Evolutionary conservation across 2,329 filamentous ascomycete genomes (phyloP), one percentile per base, ranked within the genome.

Genomic region (Pseudocercospora eumusae): DNA sequence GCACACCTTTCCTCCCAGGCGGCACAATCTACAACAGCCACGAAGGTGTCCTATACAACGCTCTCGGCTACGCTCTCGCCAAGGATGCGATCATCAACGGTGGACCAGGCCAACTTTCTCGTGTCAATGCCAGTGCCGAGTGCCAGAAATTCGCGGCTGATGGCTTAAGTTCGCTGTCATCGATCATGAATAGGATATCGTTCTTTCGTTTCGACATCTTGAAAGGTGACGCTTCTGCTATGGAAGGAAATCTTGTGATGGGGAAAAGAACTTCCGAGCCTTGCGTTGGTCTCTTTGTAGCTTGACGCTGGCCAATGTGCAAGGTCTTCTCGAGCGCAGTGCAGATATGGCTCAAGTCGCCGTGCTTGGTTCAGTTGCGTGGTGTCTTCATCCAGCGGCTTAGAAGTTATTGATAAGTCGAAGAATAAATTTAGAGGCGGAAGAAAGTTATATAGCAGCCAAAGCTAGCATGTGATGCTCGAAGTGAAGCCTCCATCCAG

Each of bases 1-100:
- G 82, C 64, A 66, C 73, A 10, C 61, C 0, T 69, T 66, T 4
- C 69, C 70, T 50, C 69, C 75, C 2, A 7, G 74, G 72, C 0
- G 81, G 77, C 0, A 79, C 79, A 1, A 67, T 73, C 0, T 70
- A 81, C 45, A 81, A 81, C 66, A 78, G 75, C 0, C 82, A 84
- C 64, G 81, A 82, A 58, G 77, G 77, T 1, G 73, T 82, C 40
- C 71, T 84, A 42, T 81, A 78, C 61, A 81, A 82, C 61, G 77
- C 80, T 1, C 68, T 83, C 25, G 75, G 75, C 0, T 78, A 76
- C 63, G 74, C 71, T 3, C 68, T 84, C 40, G 74, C 78, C 4
- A 72, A 78, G 18, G 81, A 83, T 70, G 82, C 81, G 7, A 72
- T 84, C 64, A 75, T 66, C 18, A 74, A 83, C 64, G 75, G 74